phyloP scores from a whole-genome alignment of 2,329 filamentous ascomycete species.

The Colletotrichum spaethianum region DNA sequence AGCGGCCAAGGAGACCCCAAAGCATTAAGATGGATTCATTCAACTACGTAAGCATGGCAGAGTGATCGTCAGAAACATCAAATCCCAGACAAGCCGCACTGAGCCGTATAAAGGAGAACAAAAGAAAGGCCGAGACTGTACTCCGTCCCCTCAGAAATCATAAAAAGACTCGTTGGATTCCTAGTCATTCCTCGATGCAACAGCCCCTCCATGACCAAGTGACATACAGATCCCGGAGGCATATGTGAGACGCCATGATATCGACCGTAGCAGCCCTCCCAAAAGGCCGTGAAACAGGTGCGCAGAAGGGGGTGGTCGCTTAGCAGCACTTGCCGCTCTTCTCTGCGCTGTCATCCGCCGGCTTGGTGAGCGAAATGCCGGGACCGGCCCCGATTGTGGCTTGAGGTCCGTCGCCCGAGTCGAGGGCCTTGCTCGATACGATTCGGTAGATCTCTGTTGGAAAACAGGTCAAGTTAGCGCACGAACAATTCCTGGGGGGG shows the following conservation, averaged over 20 bases:
- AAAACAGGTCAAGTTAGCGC: constrained; percentile 23
- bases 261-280: constrained; percentile 43
- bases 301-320: constrained; percentile 45
- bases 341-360: constrained; percentile 80
- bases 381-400: constrained; percentile 84
- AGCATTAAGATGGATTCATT: constrained; percentile 44
- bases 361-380: constrained; percentile 90
- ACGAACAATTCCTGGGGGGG: not conserved
- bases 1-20: constrained; percentile 4
- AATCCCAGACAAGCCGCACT: constrained; percentile 39
- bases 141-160: constrained; percentile 46
- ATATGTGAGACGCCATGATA: constrained; percentile 51
- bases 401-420: constrained; percentile 86
- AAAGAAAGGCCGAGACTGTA: constrained; percentile 46
- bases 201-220: constrained; percentile 40
- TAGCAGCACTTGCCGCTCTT: constrained; percentile 90
- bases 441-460: constrained; percentile 96
- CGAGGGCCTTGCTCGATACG: constrained; percentile 96
- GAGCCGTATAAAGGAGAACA: constrained; percentile 41
- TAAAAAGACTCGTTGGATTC: constrained; percentile 44
- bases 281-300: constrained; percentile 39
- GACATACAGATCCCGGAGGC: constrained; percentile 47
- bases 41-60: constrained; percentile 44
- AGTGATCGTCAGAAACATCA: constrained; percentile 43
- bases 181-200: constrained; percentile 43